These are phyloP conservation scores for Butyriboletus loyo DNA, from an alignment of 768 basidiomycete genomes.

Conservation along the genomic window DNA sequence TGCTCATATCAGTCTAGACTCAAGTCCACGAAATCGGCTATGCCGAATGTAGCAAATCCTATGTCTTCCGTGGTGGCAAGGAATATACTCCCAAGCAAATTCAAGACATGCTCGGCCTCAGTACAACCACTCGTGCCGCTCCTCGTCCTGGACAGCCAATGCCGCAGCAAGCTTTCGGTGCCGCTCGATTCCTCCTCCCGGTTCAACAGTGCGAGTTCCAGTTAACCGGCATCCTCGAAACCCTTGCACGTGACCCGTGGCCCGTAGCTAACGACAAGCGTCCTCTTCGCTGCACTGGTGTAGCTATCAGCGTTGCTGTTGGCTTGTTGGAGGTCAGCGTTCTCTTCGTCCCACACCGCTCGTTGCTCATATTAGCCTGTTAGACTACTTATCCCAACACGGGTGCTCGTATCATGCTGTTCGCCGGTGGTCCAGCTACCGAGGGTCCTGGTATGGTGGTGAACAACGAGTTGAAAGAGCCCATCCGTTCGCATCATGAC, in stretches of 20 bases:
- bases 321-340: slow-evolving; percentile 76
- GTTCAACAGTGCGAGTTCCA: slow-evolving; percentile 94
- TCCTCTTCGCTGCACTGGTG: slow-evolving; percentile 90
- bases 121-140: slow-evolving; percentile 73
- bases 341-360: not conserved
- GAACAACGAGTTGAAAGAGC: slow-evolving; percentile 91
- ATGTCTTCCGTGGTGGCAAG: slow-evolving; percentile 97
- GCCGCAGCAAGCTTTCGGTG: slow-evolving; percentile 77
- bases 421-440: slow-evolving; percentile 91
- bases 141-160: slow-evolving; percentile 84
- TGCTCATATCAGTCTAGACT: slow-evolving; percentile 48
- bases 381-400: slow-evolving; percentile 91
- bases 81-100: slow-evolving; percentile 96
- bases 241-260: slow-evolving; percentile 90
- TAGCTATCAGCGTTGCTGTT: slow-evolving; percentile 89
- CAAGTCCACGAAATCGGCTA: slow-evolving; percentile 99
- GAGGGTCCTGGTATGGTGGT: slow-evolving; percentile 98
- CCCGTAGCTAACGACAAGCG: slow-evolving; percentile 95
- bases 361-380: not conserved
- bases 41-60: slow-evolving; percentile 93
- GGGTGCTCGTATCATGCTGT: slow-evolving; percentile 94
- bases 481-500: slow-evolving; percentile 97
- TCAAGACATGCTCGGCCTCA: slow-evolving; percentile 91
- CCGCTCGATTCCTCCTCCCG: slow-evolving; percentile 89
- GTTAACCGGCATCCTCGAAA: slow-evolving; percentile 88